A percentile compares a stretch with the other conserved stretches of the same genome.
These are phyloP conservation scores for Ettlia oleoabundans DNA, from an alignment of 139 green algal species.

Conservation along the genomic window DNA sequence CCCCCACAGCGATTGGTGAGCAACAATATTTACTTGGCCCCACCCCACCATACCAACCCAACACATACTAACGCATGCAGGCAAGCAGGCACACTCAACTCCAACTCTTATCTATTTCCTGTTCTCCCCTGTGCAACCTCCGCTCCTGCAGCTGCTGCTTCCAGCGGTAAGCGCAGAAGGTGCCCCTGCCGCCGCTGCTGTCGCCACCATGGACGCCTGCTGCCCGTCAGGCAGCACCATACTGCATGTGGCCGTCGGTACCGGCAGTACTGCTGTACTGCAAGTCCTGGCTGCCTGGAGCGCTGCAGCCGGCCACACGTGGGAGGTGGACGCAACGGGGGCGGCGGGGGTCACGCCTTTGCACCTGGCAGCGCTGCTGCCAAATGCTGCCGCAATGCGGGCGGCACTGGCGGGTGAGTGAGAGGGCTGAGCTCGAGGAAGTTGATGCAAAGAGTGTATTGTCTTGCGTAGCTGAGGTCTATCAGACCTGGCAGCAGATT, in stretches of 20 bases:
- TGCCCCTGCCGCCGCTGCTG: background rate
- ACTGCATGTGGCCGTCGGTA: constrained; percentile 49
- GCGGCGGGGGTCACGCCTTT: constrained; percentile 41
- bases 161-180: constrained; percentile 21
- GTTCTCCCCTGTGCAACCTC: background rate
- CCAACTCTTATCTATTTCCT: background rate
- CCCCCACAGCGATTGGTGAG: too few relatives aligned
- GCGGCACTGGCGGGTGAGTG: background rate
- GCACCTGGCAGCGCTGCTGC: constrained; percentile 52
- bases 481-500: too few relatives aligned
- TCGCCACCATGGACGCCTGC: constrained; percentile 14
- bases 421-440: too few relatives aligned
- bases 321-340: constrained; percentile 5
- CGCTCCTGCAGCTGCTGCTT: constrained; percentile 34
- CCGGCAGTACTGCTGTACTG: constrained; percentile 34
- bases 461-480: too few relatives aligned
- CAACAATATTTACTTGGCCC: too few relatives aligned
- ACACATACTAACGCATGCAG: too few relatives aligned
- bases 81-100: background rate
- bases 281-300: constrained; percentile 28
- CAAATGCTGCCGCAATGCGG: constrained; percentile 1
- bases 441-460: too few relatives aligned
- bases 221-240: constrained; percentile 13
- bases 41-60: too few relatives aligned
- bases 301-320: background rate